These are phyloP conservation scores for Salvia splendens DNA, from an alignment of 257 asterid genomes.

Conservation along the genomic window DNA sequence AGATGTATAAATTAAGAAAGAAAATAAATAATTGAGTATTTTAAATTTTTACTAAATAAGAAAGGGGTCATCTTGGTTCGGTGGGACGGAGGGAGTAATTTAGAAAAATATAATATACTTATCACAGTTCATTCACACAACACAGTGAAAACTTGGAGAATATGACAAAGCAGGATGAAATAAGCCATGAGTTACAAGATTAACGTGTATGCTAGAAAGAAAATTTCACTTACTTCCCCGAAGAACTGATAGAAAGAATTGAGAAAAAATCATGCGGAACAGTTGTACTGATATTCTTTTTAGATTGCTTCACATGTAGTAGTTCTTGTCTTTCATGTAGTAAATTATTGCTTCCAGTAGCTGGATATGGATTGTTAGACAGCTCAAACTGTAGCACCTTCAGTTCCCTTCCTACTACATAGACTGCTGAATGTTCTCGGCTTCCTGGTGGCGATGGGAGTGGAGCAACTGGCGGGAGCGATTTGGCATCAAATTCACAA, in stretches of 20 bases:
- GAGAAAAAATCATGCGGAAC: slow-evolving; percentile 99
- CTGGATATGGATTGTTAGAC: slow-evolving; percentile 76
- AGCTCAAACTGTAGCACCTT: slow-evolving; percentile 87
- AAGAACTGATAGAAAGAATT: slow-evolving; percentile 93
- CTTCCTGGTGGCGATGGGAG: slow-evolving; percentile 78
- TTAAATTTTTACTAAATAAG: too few species aligned
- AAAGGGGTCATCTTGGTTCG: too few species aligned
- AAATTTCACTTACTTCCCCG: slow-evolving; percentile 85
- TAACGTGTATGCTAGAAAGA: neutral
- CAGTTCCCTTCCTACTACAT: slow-evolving; percentile 84
- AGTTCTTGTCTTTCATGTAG: slow-evolving; percentile 90
- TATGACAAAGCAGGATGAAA: neutral
- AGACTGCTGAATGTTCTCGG: slow-evolving; percentile 93
- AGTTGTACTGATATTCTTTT: slow-evolving; percentile 90
- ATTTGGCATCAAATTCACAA: slow-evolving; percentile 89
- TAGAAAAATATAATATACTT: too few species aligned
- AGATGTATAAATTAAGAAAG: too few species aligned
- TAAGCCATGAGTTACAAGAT: too few species aligned
- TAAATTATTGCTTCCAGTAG: slow-evolving; percentile 90
- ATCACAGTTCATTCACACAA: too few species aligned
- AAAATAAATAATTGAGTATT: too few species aligned
- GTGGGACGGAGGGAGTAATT: too few species aligned
- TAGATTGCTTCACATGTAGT: slow-evolving; percentile 84
- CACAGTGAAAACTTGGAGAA: too few species aligned
- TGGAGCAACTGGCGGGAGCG: slow-evolving; percentile 93